A percentile compares a stretch with the other conserved stretches of the same genome.
phyloP scores from a whole-genome alignment of 176 grass and related monocot species.

The Avena eriantha region DNA sequence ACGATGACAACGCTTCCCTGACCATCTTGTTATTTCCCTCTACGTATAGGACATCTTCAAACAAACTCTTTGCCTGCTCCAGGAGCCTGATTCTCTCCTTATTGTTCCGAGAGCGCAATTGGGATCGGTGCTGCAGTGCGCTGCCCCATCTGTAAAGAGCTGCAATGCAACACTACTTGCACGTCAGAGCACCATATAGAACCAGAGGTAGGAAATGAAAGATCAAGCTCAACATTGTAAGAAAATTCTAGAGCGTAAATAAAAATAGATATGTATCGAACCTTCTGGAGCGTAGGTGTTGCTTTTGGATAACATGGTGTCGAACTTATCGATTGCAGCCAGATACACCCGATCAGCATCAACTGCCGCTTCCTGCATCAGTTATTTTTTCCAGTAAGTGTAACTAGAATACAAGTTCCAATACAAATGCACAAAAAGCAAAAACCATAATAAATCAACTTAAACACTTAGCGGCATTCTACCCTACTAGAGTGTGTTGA shows the following conservation, averaged over 20 bases:
- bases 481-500: background rate
- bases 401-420: background rate
- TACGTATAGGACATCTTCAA: conserved; percentile 82
- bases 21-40: conserved; percentile 73
- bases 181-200: background rate
- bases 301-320: conserved; percentile 80
- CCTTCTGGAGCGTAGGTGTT: conserved; percentile 84
- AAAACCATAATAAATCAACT: background rate
- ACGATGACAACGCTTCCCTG: conserved; percentile 78
- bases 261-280: conserved; percentile 27
- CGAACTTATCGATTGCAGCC: conserved; percentile 94
- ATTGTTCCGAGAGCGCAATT: conserved; percentile 59
- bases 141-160: conserved; percentile 94
- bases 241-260: background rate
- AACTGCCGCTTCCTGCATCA: conserved; percentile 78
- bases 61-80: conserved; percentile 91
- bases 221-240: background rate
- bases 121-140: conserved; percentile 75
- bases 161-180: conserved; percentile 42
- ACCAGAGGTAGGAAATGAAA: background rate
- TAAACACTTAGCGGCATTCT: background rate
- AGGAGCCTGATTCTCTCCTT: conserved; percentile 84
- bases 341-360: conserved; percentile 88
- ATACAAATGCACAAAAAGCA: background rate
- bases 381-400: background rate